Percentiles rank a stretch among this genome's conserved stretches.
Evolutionary conservation across 306 rosid genomes (phyloP).

Genomic region (Cucumis cinereus): DNA sequence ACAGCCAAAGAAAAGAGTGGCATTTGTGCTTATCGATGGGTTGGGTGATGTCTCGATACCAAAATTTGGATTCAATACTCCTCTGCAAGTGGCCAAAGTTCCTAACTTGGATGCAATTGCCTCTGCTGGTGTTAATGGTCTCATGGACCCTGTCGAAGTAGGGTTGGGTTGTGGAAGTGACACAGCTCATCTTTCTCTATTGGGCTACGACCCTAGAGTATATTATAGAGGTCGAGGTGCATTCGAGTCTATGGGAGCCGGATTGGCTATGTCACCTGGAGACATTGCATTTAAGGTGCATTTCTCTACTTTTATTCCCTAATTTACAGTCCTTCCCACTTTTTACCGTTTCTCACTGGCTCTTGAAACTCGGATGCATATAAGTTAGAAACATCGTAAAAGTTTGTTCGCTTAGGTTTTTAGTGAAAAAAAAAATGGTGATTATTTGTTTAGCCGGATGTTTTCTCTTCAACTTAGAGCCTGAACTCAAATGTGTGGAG

Average conservation of each 20-base stretch:
- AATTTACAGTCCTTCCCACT: neutral
- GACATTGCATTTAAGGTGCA: slow-evolving; percentile 90
- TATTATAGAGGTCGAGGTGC: slow-evolving; percentile 95
- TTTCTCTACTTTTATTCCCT: neutral
- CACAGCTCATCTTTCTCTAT: slow-evolving; percentile 89
- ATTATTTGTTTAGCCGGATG: neutral
- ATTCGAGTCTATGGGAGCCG: slow-evolving; percentile 98
- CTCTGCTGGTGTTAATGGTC: slow-evolving; percentile 81
- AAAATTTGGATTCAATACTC: slow-evolving; percentile 62
- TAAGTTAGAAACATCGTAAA: neutral
- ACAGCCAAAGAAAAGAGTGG: slow-evolving; percentile 70
- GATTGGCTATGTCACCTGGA: slow-evolving; percentile 96
- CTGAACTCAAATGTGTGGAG: neutral
- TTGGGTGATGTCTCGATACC: slow-evolving; percentile 88
- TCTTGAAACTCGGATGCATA: neutral
- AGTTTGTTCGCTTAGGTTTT: neutral
- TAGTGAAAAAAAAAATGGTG: neutral
- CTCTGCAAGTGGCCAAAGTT: slow-evolving; percentile 72
- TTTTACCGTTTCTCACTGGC: neutral
- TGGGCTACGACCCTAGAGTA: slow-evolving; percentile 84
- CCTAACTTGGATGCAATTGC: slow-evolving; percentile 81
- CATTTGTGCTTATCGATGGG: slow-evolving; percentile 92
- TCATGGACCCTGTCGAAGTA: slow-evolving; percentile 97
- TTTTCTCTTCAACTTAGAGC: neutral
- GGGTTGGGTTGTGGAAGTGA: slow-evolving; percentile 98